Evolutionary conservation across 1,284 basidiomycete genomes (phyloP).

Genomic region (Cryptococcus sp.): DNA sequence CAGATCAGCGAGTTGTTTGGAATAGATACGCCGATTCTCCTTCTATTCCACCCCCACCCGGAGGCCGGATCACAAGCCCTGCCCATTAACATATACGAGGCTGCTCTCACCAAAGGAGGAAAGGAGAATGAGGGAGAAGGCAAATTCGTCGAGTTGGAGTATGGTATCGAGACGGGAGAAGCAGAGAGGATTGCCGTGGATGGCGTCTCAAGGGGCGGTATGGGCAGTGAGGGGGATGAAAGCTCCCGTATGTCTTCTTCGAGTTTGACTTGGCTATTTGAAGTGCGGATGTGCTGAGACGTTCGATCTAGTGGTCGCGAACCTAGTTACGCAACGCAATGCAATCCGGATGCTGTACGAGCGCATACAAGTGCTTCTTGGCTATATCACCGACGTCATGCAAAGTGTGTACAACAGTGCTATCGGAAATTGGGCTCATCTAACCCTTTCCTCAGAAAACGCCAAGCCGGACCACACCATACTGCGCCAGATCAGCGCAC

Average conservation of each 20-base stretch:
- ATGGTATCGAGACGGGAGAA: conserved; percentile 88
- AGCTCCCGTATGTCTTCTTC: conserved; percentile 54
- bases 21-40: conserved; percentile 57
- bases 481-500: conserved; percentile 78
- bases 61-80: conserved; percentile 60
- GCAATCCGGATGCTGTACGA: conserved; percentile 96
- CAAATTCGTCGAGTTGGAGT: conserved; percentile 70
- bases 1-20: conserved; percentile 54
- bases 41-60: conserved; percentile 55
- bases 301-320: conserved; percentile 71
- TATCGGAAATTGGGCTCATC: not conserved
- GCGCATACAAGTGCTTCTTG: conserved; percentile 75
- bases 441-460: conserved; percentile 56
- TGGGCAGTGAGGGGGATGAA: conserved; percentile 63
- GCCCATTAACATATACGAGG: conserved; percentile 86
- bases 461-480: conserved; percentile 73
- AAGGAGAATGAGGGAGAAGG: conserved; percentile 33
- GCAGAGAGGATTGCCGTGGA: conserved; percentile 98
- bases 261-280: not conserved
- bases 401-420: conserved; percentile 59
- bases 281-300: not conserved
- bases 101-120: conserved; percentile 75
- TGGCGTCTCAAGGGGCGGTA: conserved; percentile 81
- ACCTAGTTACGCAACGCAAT: conserved; percentile 85
- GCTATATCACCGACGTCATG: conserved; percentile 75